Percentiles rank a stretch among this genome's conserved stretches.
phyloP scores from a whole-genome alignment of 225 moss, liverwort and hornwort genomes.

The Pseudoscleropodium purum region DNA sequence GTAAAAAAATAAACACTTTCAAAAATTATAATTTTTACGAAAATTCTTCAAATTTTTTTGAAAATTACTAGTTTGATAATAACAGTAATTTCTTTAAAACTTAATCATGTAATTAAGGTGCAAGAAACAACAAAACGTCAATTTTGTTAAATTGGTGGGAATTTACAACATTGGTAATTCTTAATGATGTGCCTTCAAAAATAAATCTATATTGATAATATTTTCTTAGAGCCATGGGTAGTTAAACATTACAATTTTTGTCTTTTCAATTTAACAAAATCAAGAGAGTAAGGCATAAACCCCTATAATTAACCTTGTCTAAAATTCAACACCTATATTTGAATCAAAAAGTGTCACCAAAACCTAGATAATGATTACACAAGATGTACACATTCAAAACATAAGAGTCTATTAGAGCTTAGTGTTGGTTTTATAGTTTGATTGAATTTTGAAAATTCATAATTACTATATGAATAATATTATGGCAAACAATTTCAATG shows the following conservation, averaged over 20 bases:
- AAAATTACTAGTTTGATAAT: no score
- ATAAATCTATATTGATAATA: accelerated
- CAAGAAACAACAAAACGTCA: no score
- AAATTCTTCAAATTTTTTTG: no score
- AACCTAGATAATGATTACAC: not conserved
- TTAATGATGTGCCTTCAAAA: not conserved
- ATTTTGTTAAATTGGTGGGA: not conserved
- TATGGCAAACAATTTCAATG: no score
- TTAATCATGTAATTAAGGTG: no score
- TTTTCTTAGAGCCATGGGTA: not conserved
- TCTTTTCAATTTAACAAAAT: not conserved
- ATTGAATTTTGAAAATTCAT: no score
- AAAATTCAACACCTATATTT: not conserved
- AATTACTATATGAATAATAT: no score
- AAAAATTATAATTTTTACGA: no score
- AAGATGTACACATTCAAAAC: not conserved
- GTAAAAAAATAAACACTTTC: no score
- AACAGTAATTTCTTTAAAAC: no score
- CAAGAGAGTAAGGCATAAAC: not conserved
- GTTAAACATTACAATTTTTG: not conserved
- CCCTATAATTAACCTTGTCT: not conserved
- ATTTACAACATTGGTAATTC: not conserved
- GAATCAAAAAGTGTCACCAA: not conserved
- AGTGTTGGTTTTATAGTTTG: no score
- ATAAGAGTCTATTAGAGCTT: no score